Evolutionary conservation across 2,329 filamentous ascomycete genomes (phyloP), one percentile per base, ranked within the genome.

Genomic region (Sporothrix globosa): DNA sequence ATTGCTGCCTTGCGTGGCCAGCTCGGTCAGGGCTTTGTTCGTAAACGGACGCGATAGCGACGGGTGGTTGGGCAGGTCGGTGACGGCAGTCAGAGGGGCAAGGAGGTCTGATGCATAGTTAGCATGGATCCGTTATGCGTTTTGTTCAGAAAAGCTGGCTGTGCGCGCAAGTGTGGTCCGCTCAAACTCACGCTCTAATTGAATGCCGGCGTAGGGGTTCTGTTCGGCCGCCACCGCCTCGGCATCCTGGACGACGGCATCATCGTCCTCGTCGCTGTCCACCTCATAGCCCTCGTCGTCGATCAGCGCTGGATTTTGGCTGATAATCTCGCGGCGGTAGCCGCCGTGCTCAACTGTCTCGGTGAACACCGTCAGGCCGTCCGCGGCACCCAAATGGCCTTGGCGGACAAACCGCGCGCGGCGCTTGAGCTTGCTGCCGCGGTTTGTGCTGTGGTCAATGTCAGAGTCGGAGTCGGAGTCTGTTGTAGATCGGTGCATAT

Each of bases 241-340:
- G 54, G 88, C 89, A 65, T 90, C 87, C 73, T 85, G 85, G 27
- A 88, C 79, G 70, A 84, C 85, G 54, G 90, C 87, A 72, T 89
- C 87, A 72, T 89, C 73, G 70, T 91, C 89, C 71, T 92, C 90
- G 72, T 90, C 88, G 77, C 88, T 90, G 54, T 92, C 90, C 69
- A 93, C 82, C 73, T 92, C 88, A 77, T 91, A 93, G 73, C 92
- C 92, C 75, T 95, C 91, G 60, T 92, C 88, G 80, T 95, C 92
- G 74, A 92, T 83, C 61, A 92, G 83, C 13, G 87, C 86, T 5
- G 91, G 90, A 75, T 93, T 95, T 74, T 87, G 87, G 78, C 88
- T 88, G 73, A 96, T 88, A 74, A 94, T 92, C 69, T 88, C 84
- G 77, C 92, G 86, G 71, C 86, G 83, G 77, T 91, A 90, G 71